phyloP scores from a whole-genome alignment of 306 rosid species.

The Pterocarpus santalinus region DNA sequence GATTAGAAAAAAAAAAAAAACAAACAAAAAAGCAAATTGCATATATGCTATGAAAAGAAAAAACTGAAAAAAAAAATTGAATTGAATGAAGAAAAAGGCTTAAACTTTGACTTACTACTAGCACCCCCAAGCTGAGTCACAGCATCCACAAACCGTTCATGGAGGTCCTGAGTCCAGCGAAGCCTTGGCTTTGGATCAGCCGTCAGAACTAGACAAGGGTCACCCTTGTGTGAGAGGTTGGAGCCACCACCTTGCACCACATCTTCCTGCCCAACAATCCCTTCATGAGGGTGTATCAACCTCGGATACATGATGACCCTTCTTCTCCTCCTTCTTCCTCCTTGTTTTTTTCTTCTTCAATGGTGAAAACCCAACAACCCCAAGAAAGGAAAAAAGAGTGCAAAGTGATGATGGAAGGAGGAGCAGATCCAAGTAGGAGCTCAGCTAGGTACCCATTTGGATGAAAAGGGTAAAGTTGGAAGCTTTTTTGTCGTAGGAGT shows the following conservation, averaged over 20 bases:
- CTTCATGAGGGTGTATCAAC: conserved; percentile 70
- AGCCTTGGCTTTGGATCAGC: conserved; percentile 99
- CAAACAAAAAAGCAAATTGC: background rate
- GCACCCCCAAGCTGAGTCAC: conserved; percentile 98
- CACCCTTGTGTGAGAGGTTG: conserved; percentile 61
- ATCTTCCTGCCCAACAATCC: conserved; percentile 63
- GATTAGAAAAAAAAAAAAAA: background rate
- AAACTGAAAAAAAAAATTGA: background rate
- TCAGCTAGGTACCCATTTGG: conserved; percentile 36
- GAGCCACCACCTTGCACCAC: conserved; percentile 57
- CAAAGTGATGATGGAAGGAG: background rate
- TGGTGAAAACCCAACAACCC: conserved; percentile 26
- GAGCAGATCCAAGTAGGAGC: conserved; percentile 30
- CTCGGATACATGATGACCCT: conserved; percentile 70
- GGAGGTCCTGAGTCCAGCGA: conserved; percentile 98
- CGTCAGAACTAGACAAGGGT: conserved; percentile 91
- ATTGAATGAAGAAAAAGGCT: conserved; percentile 14
- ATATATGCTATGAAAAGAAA: background rate
- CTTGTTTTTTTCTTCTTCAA: background rate
- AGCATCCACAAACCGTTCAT: conserved; percentile 94
- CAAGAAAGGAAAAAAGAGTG: background rate
- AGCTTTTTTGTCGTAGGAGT: background rate
- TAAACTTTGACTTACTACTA: conserved; percentile 57
- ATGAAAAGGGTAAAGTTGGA: background rate
- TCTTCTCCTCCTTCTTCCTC: background rate